Conservation (phyloP, 352 stramenopile species). For the Aphanomyces stellatus region DNA sequence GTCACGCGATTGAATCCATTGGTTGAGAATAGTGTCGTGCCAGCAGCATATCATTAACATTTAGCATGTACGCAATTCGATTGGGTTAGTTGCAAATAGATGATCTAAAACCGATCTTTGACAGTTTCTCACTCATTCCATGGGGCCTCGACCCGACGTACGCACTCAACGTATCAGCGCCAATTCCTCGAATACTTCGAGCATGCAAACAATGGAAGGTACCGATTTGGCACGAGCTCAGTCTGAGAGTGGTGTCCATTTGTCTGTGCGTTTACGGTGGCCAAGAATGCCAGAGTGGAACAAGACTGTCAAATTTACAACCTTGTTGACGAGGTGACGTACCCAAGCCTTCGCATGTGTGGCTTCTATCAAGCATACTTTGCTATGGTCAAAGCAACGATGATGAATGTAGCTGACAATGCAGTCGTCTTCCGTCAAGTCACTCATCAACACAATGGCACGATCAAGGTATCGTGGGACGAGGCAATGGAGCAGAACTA, state of each 20-base stretch:
- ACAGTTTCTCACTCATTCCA: background rate
- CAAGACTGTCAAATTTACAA: conserved; percentile 15
- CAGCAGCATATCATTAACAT: background rate
- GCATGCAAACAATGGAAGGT: background rate
- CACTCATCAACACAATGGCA: background rate
- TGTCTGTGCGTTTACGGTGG: conserved; percentile 1
- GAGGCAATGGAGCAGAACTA: conserved; percentile 5
- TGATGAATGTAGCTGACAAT: background rate
- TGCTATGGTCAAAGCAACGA: background rate
- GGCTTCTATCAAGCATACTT: conserved; percentile 4
- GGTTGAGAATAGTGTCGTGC: background rate
- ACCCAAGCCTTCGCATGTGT: background rate
- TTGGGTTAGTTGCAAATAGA: background rate
- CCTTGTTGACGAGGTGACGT: conserved; percentile 1
- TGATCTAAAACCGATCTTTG: background rate
- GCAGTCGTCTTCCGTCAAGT: conserved; percentile 7
- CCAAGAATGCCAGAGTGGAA: conserved; percentile 4
- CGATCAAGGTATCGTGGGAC: background rate
- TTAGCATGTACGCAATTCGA: background rate
- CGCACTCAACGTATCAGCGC: background rate
- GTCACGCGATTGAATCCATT: background rate
- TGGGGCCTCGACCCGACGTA: background rate
- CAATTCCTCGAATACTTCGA: background rate
- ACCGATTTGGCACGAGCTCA: background rate
- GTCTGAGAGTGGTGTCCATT: background rate